Percentiles rank a stretch among this genome's conserved stretches.
These are phyloP conservation scores for Catharanthus roseus DNA, from an alignment of 257 asterid species.

Conservation along the genomic window DNA sequence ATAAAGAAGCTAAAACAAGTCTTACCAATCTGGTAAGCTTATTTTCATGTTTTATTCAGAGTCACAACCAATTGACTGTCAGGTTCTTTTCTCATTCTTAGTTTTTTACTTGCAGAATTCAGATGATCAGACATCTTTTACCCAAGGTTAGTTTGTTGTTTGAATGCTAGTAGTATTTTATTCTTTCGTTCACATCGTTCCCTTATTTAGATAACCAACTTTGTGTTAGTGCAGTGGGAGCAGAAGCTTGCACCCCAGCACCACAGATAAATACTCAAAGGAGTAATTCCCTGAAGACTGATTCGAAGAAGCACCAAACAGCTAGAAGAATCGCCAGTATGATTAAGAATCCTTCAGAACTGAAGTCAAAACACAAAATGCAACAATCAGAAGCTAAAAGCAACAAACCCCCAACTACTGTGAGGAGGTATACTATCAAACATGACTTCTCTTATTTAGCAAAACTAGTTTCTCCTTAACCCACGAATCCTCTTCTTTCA, in stretches of 20 bases:
- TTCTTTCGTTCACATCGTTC: background rate
- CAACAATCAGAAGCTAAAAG: conserved; percentile 46
- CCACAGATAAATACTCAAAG: conserved; percentile 24
- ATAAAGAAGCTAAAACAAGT: conserved; percentile 13
- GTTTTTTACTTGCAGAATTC: conserved; percentile 16
- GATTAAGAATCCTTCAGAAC: conserved; percentile 57
- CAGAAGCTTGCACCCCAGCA: conserved; percentile 64
- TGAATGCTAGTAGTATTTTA: background rate
- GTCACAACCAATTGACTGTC: background rate
- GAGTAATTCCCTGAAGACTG: conserved; percentile 20
- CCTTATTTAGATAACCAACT: background rate
- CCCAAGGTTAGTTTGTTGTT: conserved; percentile 20
- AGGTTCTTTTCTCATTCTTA: conserved; percentile 15
- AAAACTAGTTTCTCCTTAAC: background rate
- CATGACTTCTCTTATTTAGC: background rate
- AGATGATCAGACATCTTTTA: conserved; percentile 12
- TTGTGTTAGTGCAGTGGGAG: conserved; percentile 1
- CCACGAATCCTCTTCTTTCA: background rate
- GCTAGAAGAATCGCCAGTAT: conserved; percentile 61
- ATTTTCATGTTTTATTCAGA: background rate
- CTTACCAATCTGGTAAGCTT: conserved; percentile 16
- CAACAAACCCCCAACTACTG: conserved; percentile 48
- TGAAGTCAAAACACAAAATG: conserved; percentile 46
- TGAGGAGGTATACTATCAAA: conserved; percentile 39
- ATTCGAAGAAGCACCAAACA: conserved; percentile 43